Evolutionary conservation across 164 flowering plant genomes (phyloP).

Genomic region (Liriodendron chinense): DNA sequence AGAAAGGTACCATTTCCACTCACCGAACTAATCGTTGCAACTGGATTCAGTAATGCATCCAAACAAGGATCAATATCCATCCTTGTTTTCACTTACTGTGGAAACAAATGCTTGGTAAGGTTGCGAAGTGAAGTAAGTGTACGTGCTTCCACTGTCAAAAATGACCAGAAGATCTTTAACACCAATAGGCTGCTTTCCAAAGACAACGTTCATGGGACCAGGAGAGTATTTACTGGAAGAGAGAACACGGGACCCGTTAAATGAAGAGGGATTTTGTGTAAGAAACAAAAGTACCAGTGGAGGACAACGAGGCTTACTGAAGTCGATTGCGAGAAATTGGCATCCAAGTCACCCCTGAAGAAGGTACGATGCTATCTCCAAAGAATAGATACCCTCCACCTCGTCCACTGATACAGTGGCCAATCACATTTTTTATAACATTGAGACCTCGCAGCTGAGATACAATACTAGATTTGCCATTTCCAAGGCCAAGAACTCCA

Average conservation of each 20-base stretch:
- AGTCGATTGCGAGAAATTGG: conserved; percentile 49
- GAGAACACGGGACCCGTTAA: background rate
- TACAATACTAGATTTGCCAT: conserved; percentile 61
- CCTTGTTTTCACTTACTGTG: conserved; percentile 39
- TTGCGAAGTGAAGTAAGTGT: conserved; percentile 59
- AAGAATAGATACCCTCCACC: conserved; percentile 85
- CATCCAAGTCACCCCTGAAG: conserved; percentile 63
- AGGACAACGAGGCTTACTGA: conserved; percentile 21
- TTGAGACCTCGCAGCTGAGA: conserved; percentile 70
- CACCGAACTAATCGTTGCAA: no score
- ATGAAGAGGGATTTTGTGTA: background rate
- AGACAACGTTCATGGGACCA: conserved; percentile 60
- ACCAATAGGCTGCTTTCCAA: conserved; percentile 50
- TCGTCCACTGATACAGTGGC: conserved; percentile 71
- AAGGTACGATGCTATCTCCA: conserved; percentile 70
- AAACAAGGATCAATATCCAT: background rate
- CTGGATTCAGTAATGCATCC: background rate
- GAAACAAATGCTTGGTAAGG: conserved; percentile 55
- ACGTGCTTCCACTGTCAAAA: conserved; percentile 95
- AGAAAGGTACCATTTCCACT: no score
- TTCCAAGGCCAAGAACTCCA: conserved; percentile 91
- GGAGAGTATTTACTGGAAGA: conserved; percentile 70
- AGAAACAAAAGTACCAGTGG: background rate
- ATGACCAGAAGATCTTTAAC: conserved; percentile 42
- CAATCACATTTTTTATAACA: conserved; percentile 59